A percentile compares a stretch with the other conserved stretches of the same genome.
These are phyloP conservation scores for Elsinoe batatas DNA, from an alignment of 2,329 filamentous ascomycete species.

Conservation along the genomic window DNA sequence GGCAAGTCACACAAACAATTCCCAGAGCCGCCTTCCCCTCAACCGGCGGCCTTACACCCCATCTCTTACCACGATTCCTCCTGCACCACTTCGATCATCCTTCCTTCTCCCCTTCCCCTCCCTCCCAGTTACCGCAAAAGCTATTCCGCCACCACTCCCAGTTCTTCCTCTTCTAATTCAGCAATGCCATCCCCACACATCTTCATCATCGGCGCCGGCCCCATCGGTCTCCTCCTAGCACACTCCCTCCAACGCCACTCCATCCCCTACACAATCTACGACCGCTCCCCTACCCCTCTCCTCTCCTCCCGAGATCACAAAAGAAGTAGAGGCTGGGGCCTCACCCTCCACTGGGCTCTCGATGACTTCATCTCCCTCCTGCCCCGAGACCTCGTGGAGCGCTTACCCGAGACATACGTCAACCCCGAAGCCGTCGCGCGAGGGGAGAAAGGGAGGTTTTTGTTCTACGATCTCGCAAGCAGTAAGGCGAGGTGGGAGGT, in stretches of 20 bases:
- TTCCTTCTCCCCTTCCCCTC: no score
- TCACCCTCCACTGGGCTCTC: constrained; percentile 17
- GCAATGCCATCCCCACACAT: constrained; percentile 12
- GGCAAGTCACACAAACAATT: no score
- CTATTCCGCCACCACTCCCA: no score
- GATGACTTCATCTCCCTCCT: constrained; percentile 15
- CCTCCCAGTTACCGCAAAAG: no score
- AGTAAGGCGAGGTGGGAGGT: not conserved
- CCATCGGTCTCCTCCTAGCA: constrained; percentile 21
- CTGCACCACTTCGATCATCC: no score
- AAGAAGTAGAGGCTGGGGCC: constrained; percentile 18
- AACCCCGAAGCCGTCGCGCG: constrained; percentile 13
- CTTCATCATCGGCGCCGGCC: constrained; percentile 22
- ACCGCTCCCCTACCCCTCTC: not conserved
- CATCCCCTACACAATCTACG: constrained; percentile 17
- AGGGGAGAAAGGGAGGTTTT: not conserved
- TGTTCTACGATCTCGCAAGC: not conserved
- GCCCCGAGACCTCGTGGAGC: constrained; percentile 14
- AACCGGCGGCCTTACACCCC: not conserved
- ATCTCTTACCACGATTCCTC: no score
- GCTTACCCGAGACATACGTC: constrained; percentile 17
- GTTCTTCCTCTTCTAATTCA: no score
- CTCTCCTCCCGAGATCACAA: no score
- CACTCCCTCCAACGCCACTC: constrained; percentile 19
- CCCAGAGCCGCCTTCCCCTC: no score